A percentile compares a stretch with the other conserved stretches of the same genome.
These are phyloP conservation scores for Dioscorea alata DNA, from an alignment of 106 monocot genomes.

Conservation along the genomic window DNA sequence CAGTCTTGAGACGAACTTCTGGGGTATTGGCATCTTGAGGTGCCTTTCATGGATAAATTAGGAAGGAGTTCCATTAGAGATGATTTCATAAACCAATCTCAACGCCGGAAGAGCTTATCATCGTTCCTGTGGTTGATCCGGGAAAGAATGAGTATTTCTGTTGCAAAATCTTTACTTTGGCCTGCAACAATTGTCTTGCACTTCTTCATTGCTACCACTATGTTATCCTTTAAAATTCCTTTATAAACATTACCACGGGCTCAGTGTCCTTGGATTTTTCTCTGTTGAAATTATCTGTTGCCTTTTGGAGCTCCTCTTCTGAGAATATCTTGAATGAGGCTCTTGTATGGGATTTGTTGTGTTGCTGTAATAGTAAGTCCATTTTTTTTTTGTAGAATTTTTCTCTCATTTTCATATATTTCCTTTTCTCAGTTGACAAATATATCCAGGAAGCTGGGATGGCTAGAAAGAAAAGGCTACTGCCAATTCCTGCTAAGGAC, in stretches of 20 bases:
- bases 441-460: background rate
- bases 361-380: background rate
- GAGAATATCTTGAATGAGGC: slow-evolving; percentile 10
- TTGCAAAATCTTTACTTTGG: slow-evolving; percentile 12
- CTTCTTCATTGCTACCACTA: slow-evolving; percentile 15
- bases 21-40: background rate
- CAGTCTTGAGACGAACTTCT: slow-evolving; percentile 17
- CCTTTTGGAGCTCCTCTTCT: slow-evolving; percentile 10
- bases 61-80: slow-evolving; percentile 3
- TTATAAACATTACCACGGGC: slow-evolving; percentile 8
- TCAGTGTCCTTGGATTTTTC: slow-evolving; percentile 2
- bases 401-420: background rate
- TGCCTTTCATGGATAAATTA: background rate
- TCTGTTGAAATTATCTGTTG: slow-evolving; percentile 14
- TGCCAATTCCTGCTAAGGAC: background rate
- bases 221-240: slow-evolving; percentile 1
- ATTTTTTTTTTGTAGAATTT: slow-evolving; percentile 7
- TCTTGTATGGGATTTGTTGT: background rate
- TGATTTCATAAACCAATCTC: slow-evolving; percentile 9
- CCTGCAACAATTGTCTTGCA: slow-evolving; percentile 1
- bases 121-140: slow-evolving; percentile 21
- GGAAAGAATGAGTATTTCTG: slow-evolving; percentile 12
- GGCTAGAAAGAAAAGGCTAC: background rate
- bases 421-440: slow-evolving; percentile 6
- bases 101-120: slow-evolving; percentile 7